Base-by-base conservation (phyloP, 176 grass and related monocot genomes). In the Ampelocalamus luodianensis region DNA sequence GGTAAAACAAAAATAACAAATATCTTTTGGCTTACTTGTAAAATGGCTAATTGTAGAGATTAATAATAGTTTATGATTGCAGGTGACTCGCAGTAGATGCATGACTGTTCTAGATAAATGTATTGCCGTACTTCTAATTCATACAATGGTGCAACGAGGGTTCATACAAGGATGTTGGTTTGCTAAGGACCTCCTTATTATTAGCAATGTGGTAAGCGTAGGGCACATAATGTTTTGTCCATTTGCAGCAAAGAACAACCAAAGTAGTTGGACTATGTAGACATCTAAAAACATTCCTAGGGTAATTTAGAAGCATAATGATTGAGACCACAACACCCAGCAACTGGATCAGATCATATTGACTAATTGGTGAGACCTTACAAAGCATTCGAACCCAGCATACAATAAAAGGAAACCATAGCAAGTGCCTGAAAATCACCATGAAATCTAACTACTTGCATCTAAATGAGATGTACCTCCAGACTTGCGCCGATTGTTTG, bases 401-500 rank as follows among this genome's bases (percentile, higher is more conserved):
- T 13, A 13, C 5, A 68, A 74, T 14, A 46, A 13, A 79, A 74
- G 68, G 44, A 56, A 78, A 72, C 44, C 3, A 77, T 18, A 85
- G 10, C 5, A 62, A 46, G 26, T 53, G 53, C 10, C 50, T 42
- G 13, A 73, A 40, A 69, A 66, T 6, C 6, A 23, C 27, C 39
- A 49, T 53, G 27, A 38, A 56, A 71, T 44, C 36, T 37, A 72
- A 49, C 7, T 72, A 64, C 59, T 40, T 82, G 67, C 29, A 66
- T 79, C 63, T 6, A 59, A 58, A 74, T 59, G 5, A 42, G 39
- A 87, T 73, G 34, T 83, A 90, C 84, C 89, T 90, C 89, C 89
- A 74, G 89, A 65, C 60, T 90, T 90, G 29, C 79, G 84, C 60
- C 89, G 84, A 59, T 51, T 87, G 74, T 68, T 87, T 49, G 74